Evolutionary conservation across 176 grass and related monocot species (phyloP).

Genomic region (Lolium perenne): DNA sequence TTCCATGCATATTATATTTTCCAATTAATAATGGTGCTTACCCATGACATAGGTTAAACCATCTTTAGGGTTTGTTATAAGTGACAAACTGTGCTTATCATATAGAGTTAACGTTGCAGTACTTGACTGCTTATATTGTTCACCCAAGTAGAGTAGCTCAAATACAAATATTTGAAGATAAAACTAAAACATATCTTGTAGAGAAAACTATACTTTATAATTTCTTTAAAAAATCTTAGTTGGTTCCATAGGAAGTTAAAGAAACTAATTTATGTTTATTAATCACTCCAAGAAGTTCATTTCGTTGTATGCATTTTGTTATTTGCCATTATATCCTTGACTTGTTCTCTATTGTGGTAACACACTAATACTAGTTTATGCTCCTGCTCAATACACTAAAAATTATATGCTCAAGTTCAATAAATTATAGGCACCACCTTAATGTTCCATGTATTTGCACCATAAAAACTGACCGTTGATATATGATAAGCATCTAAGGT

Average conservation of each 20-base stretch:
- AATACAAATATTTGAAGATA: background rate
- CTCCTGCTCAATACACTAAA: background rate
- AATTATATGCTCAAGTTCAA: background rate
- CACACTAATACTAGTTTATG: background rate
- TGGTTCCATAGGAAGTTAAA: background rate
- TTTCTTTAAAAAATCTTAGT: background rate
- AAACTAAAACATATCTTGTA: background rate
- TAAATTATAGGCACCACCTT: background rate
- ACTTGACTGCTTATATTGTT: background rate
- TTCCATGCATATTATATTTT: background rate
- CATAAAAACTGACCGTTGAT: background rate
- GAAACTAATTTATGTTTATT: background rate
- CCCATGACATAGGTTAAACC: background rate
- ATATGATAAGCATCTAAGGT: background rate
- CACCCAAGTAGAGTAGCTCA: background rate
- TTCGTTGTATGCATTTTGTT: background rate
- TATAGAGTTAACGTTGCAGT: background rate
- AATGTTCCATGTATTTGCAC: background rate
- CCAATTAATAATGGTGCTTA: background rate
- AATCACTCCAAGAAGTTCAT: background rate
- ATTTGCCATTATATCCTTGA: background rate
- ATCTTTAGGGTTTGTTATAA: background rate
- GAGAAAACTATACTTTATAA: background rate
- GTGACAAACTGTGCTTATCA: constrained; percentile 5
- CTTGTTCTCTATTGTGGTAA: background rate